Conservation (phyloP, 371 early-diverging fungal genomes). For the Entomophthora muscae region DNA sequence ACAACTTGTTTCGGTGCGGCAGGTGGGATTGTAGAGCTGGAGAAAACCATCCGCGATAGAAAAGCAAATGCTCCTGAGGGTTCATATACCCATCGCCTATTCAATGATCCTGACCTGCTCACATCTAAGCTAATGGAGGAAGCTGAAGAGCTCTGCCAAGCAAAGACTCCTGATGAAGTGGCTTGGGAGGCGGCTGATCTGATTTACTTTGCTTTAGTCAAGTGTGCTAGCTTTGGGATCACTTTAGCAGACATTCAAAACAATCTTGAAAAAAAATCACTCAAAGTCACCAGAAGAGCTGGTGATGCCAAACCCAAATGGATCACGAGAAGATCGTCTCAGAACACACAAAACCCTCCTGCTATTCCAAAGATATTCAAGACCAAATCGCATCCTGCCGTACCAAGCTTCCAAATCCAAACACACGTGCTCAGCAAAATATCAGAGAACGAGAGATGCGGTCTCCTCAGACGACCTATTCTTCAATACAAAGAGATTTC, state of each 20-base stretch:
- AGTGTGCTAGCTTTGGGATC: conserved; percentile 68
- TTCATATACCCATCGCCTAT: conserved; percentile 82
- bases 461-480: conserved; percentile 77
- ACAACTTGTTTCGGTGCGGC: conserved; percentile 76
- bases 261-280: conserved; percentile 61
- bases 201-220: conserved; percentile 84
- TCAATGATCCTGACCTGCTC: conserved; percentile 61
- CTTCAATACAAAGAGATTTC: conserved; percentile 74
- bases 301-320: conserved; percentile 83
- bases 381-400: conserved; percentile 16
- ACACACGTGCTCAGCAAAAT: conserved; percentile 27
- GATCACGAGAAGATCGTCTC: conserved; percentile 9
- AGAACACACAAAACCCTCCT: conserved; percentile 7
- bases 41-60: conserved; percentile 38
- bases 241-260: conserved; percentile 68
- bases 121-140: conserved; percentile 90
- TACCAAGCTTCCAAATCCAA: conserved; percentile 41
- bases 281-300: conserved; percentile 77
- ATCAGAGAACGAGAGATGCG: conserved; percentile 22
- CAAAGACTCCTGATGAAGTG: conserved; percentile 50
- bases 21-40: conserved; percentile 50
- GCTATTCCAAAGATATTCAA: not conserved
- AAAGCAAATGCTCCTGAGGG: conserved; percentile 47
- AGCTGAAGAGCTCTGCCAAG: conserved; percentile 82
- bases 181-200: conserved; percentile 94